Base-by-base conservation (phyloP, 2,329 filamentous ascomycete species). In the Waltergamsia citrina region DNA sequence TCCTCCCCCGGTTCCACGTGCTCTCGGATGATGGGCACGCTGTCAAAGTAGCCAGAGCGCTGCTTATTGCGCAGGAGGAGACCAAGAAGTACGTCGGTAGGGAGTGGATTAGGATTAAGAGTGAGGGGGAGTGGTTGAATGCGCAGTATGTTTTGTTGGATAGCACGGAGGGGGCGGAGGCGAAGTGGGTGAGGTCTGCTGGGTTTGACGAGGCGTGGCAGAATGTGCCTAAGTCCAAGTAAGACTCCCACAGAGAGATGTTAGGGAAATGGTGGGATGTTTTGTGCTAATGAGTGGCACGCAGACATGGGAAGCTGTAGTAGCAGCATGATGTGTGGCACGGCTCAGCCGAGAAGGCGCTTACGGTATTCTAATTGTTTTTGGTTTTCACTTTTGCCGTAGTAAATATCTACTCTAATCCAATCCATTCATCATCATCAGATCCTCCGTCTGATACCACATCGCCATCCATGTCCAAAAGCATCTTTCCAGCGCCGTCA, bases 21-120 rank as follows among this genome's bases (percentile, higher is more conserved):
- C 49, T 71, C 22, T 49, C 67, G 0, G 88, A 94, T 43, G 87
- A 95, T 54, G 87, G 88, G 0, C 90, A 96, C 57, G 67, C 76
- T 8, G 67, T 78, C 35, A 95, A 95, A 56, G 59, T 93, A 5
- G 65, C 80, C 7, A 65, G 87, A 21, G 79, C 85, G 2, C 54
- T 92, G 14, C 70, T 71, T 4, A 57, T 86, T 45, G 85, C 75
- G 2, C 65, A 80, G 51, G 51, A 63, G 21, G 48, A 69, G 2
- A 70, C 67, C 33, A 46, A 50, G 42, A 51, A 53, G 26, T 81
- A 62, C 43, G 47, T 52, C 6, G 48, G 61, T 25, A 56, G 51
- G 33, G 47, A 52, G 4, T 69, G 69, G 62, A 62, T 74, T 20
- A 54, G 58, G 33, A 54, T 85, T 25, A 67, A 65, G 40, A 65